Evolutionary conservation across 441 rosid genomes (phyloP).

Genomic region (Daphne laureola): DNA sequence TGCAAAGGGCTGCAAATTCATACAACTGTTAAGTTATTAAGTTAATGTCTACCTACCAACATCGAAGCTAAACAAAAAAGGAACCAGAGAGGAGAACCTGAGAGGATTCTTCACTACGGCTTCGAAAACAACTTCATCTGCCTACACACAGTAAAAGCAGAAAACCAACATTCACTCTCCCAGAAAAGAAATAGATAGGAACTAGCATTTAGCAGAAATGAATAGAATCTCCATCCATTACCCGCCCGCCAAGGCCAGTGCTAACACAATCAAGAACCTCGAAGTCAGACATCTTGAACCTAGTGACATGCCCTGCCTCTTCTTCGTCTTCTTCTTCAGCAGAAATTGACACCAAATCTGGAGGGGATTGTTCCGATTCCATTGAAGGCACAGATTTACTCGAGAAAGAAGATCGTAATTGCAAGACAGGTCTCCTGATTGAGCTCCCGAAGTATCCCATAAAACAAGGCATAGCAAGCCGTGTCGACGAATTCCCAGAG

Average conservation of each 20-base stretch:
- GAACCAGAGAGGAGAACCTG: conserved; percentile 33
- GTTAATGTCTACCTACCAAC: conserved; percentile 2
- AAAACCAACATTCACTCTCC: background rate
- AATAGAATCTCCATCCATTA: conserved; percentile 18
- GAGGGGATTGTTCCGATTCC: conserved; percentile 34
- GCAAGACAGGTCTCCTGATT: conserved; percentile 15
- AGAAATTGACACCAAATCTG: conserved; percentile 14
- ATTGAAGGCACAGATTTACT: conserved; percentile 23
- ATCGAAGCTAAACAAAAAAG: conserved; percentile 5
- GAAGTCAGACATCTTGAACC: conserved; percentile 77
- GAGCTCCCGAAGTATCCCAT: conserved; percentile 9
- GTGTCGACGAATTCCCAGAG: conserved; percentile 27
- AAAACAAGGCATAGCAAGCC: conserved; percentile 17
- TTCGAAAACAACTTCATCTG: conserved; percentile 81
- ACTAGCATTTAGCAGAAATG: background rate
- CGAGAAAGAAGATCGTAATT: conserved; percentile 33
- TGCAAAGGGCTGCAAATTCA: conserved; percentile 69
- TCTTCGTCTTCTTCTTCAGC: conserved; percentile 12
- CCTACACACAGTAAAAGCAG: conserved; percentile 31
- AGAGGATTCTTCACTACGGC: conserved; percentile 60
- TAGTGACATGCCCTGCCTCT: conserved; percentile 49
- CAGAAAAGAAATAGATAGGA: background rate
- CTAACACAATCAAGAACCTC: conserved; percentile 71
- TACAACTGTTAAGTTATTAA: conserved; percentile 19
- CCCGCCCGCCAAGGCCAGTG: conserved; percentile 84